Percentiles rank a stretch among this genome's conserved stretches.
Evolutionary conservation across 2,329 filamentous ascomycete genomes (phyloP).

Genomic region (Paracorniculantispora psalliotae): DNA sequence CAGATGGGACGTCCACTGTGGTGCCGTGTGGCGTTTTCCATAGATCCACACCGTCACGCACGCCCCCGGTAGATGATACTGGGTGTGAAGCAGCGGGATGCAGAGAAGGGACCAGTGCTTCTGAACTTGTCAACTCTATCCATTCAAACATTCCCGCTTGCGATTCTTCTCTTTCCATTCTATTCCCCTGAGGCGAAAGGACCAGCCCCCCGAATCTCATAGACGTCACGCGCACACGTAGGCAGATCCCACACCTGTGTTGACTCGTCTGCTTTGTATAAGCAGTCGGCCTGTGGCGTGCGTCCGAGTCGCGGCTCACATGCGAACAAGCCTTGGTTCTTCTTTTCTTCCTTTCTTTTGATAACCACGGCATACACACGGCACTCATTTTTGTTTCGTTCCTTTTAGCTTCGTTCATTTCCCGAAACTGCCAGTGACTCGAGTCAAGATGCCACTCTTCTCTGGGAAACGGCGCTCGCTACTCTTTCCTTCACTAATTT

Average conservation of each 20-base stretch:
- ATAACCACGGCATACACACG: neutral
- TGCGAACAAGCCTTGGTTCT: neutral
- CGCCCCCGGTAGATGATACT: neutral
- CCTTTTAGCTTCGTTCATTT: neutral
- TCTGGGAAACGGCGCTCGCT: neutral
- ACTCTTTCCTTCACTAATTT: neutral
- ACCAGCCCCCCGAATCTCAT: neutral
- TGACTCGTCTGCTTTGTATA: neutral
- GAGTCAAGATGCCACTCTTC: slow-evolving; percentile 3
- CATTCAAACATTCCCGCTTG: neutral
- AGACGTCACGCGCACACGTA: neutral
- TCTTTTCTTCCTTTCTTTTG: neutral
- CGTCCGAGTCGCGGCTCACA: neutral
- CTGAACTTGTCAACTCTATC: neutral
- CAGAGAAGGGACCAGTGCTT: neutral
- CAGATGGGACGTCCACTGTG: neutral
- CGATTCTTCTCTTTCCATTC: neutral
- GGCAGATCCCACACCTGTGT: neutral
- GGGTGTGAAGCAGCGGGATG: neutral
- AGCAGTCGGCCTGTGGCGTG: neutral
- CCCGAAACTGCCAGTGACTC: neutral
- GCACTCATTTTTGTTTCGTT: neutral
- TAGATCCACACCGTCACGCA: slow-evolving; percentile 1
- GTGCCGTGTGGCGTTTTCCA: neutral
- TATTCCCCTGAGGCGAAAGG: neutral